Evolutionary conservation across 169 alveolate genomes (phyloP).

Genomic region (Plasmodium knowlesi): DNA sequence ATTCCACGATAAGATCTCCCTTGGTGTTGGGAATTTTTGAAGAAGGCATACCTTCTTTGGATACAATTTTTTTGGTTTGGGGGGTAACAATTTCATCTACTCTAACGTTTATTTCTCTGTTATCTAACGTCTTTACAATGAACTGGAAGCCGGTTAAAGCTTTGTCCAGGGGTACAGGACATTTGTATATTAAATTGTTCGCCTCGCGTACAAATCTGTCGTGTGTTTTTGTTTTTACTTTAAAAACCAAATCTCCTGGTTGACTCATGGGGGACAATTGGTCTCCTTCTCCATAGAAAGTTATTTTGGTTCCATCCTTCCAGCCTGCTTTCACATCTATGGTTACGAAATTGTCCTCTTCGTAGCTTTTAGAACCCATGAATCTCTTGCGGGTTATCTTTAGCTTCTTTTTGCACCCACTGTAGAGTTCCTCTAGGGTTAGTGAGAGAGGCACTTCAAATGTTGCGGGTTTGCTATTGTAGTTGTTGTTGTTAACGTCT

Average conservation of each 20-base stretch:
- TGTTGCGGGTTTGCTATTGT: conserved; percentile 76
- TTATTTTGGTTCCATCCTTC: conserved; percentile 90
- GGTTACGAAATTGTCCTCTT: conserved; percentile 88
- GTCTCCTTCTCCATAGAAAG: conserved; percentile 90
- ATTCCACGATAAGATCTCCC: conserved; percentile 88
- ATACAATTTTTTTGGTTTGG: conserved; percentile 82
- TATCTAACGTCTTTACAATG: conserved; percentile 87
- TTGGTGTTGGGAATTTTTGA: conserved; percentile 83
- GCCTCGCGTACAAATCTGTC: conserved; percentile 86
- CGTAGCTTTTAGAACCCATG: conserved; percentile 81
- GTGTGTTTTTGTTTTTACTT: conserved; percentile 85
- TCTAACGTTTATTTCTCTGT: conserved; percentile 86
- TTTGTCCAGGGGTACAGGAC: conserved; percentile 88
- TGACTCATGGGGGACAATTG: conserved; percentile 86
- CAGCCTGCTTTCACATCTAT: conserved; percentile 91
- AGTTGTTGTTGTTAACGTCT: conserved; percentile 42
- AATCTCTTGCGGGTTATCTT: conserved; percentile 89
- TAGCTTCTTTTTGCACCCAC: conserved; percentile 87
- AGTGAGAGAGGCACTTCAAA: conserved; percentile 88
- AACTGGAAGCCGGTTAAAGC: conserved; percentile 90
- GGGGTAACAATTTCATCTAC: conserved; percentile 88
- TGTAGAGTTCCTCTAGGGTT: conserved; percentile 84
- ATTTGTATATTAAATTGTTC: conserved; percentile 86
- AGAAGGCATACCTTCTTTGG: conserved; percentile 90
- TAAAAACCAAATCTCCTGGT: conserved; percentile 89